Conservation (phyloP, 2,329 filamentous ascomycete genomes). For the Penicillium digitatum region DNA sequence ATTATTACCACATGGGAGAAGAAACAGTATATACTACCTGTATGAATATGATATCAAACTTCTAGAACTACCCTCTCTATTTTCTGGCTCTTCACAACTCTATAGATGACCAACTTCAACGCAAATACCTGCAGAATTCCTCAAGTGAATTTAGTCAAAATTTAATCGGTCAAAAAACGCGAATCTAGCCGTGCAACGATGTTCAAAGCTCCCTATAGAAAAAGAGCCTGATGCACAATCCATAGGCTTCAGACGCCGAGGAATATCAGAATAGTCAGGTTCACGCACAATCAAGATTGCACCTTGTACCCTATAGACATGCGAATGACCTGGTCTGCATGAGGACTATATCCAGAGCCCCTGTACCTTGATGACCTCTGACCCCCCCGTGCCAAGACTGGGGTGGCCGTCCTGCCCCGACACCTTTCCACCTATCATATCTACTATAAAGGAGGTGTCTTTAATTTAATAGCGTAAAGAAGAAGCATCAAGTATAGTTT, state of each 20-base stretch:
- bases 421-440: too few relatives aligned
- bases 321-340: not conserved
- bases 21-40: conserved; percentile 10
- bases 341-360: not conserved
- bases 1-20: not conserved
- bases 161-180: not conserved
- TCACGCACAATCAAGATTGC: not conserved
- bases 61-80: not conserved
- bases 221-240: not conserved
- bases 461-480: too few relatives aligned
- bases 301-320: not conserved
- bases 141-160: conserved; percentile 7
- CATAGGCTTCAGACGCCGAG: not conserved
- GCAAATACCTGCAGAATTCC: not conserved
- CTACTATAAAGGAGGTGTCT: too few relatives aligned
- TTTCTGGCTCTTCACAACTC: not conserved
- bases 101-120: not conserved
- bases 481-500: too few relatives aligned
- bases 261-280: not conserved
- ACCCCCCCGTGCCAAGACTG: not conserved
- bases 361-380: not conserved
- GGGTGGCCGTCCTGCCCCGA: too few relatives aligned
- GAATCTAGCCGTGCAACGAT: not conserved
- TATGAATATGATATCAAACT: conserved; percentile 7
- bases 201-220: not conserved